A percentile compares a stretch with the other conserved stretches of the same genome.
These are phyloP conservation scores for Tylopilus intermedius DNA, from an alignment of 768 basidiomycete species.

Conservation along the genomic window DNA sequence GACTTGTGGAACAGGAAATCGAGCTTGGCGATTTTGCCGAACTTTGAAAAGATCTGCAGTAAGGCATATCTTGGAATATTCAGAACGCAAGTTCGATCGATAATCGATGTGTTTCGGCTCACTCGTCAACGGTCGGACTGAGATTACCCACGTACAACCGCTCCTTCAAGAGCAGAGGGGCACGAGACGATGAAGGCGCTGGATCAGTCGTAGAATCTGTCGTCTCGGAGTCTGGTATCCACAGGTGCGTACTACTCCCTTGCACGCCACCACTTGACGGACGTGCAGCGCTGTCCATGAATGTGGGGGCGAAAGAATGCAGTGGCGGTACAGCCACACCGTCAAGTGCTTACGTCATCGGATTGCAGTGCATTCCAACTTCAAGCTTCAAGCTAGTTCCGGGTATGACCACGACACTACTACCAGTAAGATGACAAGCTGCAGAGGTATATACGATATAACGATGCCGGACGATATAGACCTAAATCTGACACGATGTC, in stretches of 20 bases:
- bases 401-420: no score
- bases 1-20: conserved; percentile 96
- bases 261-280: conserved; percentile 1
- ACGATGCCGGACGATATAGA: not conserved
- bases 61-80: conserved; percentile 64
- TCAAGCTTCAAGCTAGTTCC: not conserved
- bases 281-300: conserved; percentile 12
- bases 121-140: conserved; percentile 86
- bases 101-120: conserved; percentile 19
- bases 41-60: conserved; percentile 85
- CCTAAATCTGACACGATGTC: not conserved
- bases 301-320: not conserved
- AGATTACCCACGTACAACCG: conserved; percentile 89
- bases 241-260: conserved; percentile 21
- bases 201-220: conserved; percentile 15
- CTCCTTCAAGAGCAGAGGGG: conserved; percentile 48
- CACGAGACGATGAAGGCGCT: conserved; percentile 22
- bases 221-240: conserved; percentile 30
- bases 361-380: no score
- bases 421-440: not conserved
- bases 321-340: not conserved
- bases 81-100: conserved; percentile 2
- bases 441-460: not conserved
- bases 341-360: conserved; percentile 16
- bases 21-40: conserved; percentile 86